Evolutionary conservation across 2,329 filamentous ascomycete genomes (phyloP).

Genomic region (Phaeosphaeria sp.): DNA sequence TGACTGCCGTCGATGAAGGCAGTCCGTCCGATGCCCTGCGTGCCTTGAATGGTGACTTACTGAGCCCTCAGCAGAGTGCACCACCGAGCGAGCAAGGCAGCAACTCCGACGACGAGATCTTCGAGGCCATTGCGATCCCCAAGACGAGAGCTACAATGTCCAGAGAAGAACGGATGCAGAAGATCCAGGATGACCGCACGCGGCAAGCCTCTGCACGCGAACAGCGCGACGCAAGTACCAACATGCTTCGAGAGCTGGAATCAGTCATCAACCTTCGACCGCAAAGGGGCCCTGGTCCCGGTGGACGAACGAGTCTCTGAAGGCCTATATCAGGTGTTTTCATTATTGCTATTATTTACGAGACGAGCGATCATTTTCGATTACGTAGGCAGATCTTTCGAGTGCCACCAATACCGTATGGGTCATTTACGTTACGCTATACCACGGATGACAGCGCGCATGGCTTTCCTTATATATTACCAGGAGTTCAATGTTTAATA

Average conservation of each 20-base stretch:
- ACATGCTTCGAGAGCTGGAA: constrained; percentile 92
- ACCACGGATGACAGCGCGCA: constrained; percentile 18
- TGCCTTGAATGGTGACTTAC: constrained; percentile 75
- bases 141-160: constrained; percentile 72
- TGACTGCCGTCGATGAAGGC: constrained; percentile 62
- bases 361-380: neutral
- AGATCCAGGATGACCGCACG: constrained; percentile 86
- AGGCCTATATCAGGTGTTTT: constrained; percentile 6
- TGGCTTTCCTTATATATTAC: neutral
- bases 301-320: constrained; percentile 44
- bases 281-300: constrained; percentile 28
- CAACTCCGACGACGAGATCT: constrained; percentile 76
- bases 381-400: constrained; percentile 1
- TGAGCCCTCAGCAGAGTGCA: constrained; percentile 50
- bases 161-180: constrained; percentile 84
- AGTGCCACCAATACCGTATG: constrained; percentile 10
- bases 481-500: neutral
- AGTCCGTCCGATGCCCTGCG: constrained; percentile 73
- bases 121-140: constrained; percentile 85
- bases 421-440: constrained; percentile 23
- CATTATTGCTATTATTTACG: constrained; percentile 1
- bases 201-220: constrained; percentile 75
- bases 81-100: constrained; percentile 57
- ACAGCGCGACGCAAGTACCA: constrained; percentile 79
- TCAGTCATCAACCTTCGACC: constrained; percentile 71